Evolutionary conservation across 1,139 yeast genomes (phyloP).

Genomic region (Scheffersomyces insectosa): DNA sequence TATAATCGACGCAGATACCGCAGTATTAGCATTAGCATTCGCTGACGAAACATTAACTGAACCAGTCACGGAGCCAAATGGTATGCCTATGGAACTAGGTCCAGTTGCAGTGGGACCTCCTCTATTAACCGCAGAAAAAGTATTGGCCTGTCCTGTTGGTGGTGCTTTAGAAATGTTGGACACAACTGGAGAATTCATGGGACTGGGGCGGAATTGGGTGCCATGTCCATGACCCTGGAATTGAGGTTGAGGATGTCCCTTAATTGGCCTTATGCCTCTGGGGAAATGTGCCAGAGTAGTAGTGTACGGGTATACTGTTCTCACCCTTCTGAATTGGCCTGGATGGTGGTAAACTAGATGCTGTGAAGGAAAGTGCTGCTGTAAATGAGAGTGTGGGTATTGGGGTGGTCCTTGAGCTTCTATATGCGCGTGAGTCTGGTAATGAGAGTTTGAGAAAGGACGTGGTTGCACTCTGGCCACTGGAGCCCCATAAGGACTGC

Average conservation of each 20-base stretch:
- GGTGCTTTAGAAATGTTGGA: too few species aligned
- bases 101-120: too few species aligned
- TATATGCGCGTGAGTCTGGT: conserved; percentile 7
- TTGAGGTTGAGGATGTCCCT: not conserved
- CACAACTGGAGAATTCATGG: not conserved
- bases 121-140: too few species aligned
- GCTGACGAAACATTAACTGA: not conserved
- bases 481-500: conserved; percentile 8
- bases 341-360: conserved; percentile 1
- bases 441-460: conserved; percentile 15
- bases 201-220: conserved; percentile 1
- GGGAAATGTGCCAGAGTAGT: conserved; percentile 14
- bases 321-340: conserved; percentile 6
- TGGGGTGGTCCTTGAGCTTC: not conserved
- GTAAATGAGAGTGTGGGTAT: not conserved
- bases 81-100: too few species aligned
- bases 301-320: conserved; percentile 12
- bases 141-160: too few species aligned
- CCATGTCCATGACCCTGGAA: not conserved
- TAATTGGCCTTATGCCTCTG: conserved; percentile 6
- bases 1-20: not conserved
- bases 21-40: not conserved
- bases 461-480: conserved; percentile 12
- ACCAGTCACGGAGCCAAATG: not conserved
- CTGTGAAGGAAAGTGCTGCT: not conserved